Evolutionary conservation across 495 filamentous ascomycete genomes (phyloP).

Genomic region (Trichocladium uniseriatum): DNA sequence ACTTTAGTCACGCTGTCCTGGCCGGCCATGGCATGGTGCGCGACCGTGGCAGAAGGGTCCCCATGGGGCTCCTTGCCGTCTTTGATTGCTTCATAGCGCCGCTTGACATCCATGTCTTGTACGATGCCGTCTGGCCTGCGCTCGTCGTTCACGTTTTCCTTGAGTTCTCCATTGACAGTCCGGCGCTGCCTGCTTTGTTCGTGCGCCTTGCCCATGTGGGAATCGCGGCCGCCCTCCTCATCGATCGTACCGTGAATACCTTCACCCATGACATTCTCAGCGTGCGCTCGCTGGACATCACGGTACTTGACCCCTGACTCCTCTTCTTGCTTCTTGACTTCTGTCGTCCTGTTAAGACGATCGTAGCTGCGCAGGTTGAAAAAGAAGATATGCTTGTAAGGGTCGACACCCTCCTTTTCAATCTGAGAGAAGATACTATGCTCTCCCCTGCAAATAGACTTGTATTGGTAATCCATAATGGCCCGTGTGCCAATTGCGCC

Average conservation of each 20-base stretch:
- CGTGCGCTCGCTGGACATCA: constrained; percentile 76
- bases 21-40: constrained; percentile 71
- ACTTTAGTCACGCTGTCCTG: constrained; percentile 58
- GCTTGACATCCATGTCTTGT: constrained; percentile 46
- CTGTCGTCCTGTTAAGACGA: constrained; percentile 70
- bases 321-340: constrained; percentile 60
- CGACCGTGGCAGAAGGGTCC: constrained; percentile 61
- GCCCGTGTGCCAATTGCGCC: constrained; percentile 79
- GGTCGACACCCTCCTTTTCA: constrained; percentile 66
- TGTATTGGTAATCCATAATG: constrained; percentile 99
- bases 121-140: no score
- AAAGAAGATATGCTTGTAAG: constrained; percentile 71
- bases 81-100: constrained; percentile 54
- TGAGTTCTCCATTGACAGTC: no score
- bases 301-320: constrained; percentile 72
- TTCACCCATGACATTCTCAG: constrained; percentile 74
- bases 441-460: constrained; percentile 83
- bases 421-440: constrained; percentile 82
- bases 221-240: constrained; percentile 29
- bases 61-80: no score
- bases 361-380: constrained; percentile 91
- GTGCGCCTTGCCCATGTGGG: constrained; percentile 31
- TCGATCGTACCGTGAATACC: constrained; percentile 54
- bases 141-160: no score
- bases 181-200: constrained; percentile 32